Evolutionary conservation across 768 basidiomycete genomes (phyloP), one percentile per base, ranked within the genome.

Genomic region (Hygrophorus russula): DNA sequence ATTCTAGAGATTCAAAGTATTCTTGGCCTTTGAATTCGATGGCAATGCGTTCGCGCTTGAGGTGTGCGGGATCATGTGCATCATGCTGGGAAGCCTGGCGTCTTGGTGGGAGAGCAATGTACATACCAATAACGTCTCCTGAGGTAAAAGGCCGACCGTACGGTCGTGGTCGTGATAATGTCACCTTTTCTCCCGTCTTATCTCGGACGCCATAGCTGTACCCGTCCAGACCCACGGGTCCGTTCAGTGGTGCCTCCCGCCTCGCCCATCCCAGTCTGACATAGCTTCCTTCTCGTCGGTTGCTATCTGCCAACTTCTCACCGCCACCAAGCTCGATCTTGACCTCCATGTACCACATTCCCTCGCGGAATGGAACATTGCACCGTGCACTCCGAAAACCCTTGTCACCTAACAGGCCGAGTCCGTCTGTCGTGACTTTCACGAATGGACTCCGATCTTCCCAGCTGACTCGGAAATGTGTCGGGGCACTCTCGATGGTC

Each of bases 11-110:
- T 65, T 99, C 96, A 59, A 97, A 97, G 59, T 93, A 92, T 49
- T 90, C 85, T 61, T 94, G 92, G n/a, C 88, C 88, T 62, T 94
- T 96, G 63, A 90, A 87, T 47, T 87, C 85, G 56, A 99, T 93
- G 3, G 93, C 78, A 47, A 94, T 86, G 44, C 96, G 86, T 56
- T 91, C 87, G 43, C 96, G 79, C 50, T 80, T 78, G 49, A 96
- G 63, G 50, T 82, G 81, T 4, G 85, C 83, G 8, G 93, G 85
- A 58, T 96, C 87, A 50, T 78, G 64, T 1, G 72, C 70, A 55
- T 93, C 87, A 31, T 74, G 68, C 36, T 64, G 62, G 51, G 75
- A 61, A 12, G 82, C 69, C 52, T 70, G 58, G 27, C 78, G 73
- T 27, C 72, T 71, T 0, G 74, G 69, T 3, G 96, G 94, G 5